Conservation (phyloP, 371 early-diverging fungal genomes). For the Thermomucor indicae-seudaticae region DNA sequence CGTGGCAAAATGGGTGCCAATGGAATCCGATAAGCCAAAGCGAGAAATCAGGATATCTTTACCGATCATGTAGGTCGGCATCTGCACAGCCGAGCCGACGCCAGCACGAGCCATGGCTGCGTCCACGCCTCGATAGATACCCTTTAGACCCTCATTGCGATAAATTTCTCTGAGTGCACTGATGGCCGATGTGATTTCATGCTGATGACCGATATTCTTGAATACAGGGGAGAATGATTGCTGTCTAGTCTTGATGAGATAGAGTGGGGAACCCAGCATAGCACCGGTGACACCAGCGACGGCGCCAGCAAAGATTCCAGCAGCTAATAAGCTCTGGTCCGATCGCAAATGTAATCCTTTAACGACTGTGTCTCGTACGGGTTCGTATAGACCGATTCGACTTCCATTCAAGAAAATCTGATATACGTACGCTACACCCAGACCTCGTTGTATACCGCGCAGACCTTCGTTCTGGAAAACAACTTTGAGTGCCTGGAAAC, state of each 20-base stretch:
- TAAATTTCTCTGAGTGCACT: conserved; percentile 69
- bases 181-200: conserved; percentile 71
- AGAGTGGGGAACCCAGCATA: conserved; percentile 82
- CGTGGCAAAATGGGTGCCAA: conserved; percentile 70
- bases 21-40: conserved; percentile 61
- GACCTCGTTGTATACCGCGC: conserved; percentile 85
- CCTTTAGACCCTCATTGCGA: conserved; percentile 64
- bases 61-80: conserved; percentile 85
- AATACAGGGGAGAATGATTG: conserved; percentile 80
- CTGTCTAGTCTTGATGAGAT: conserved; percentile 93
- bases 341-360: conserved; percentile 18
- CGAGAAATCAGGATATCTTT: conserved; percentile 63
- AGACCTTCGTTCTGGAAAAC: conserved; percentile 83
- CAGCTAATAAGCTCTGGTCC: conserved; percentile 30
- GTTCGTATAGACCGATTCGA: conserved; percentile 89
- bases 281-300: conserved; percentile 81
- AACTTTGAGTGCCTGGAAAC: conserved; percentile 73
- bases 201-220: conserved; percentile 85
- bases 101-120: conserved; percentile 91
- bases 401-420: conserved; percentile 92
- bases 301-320: conserved; percentile 64
- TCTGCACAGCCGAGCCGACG: conserved; percentile 89
- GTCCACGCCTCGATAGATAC: conserved; percentile 84
- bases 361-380: conserved; percentile 37
- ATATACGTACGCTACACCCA: conserved; percentile 89